These are phyloP conservation scores for Ceratocystis huliohia DNA, from an alignment of 2,329 filamentous ascomycete genomes.

Conservation along the genomic window DNA sequence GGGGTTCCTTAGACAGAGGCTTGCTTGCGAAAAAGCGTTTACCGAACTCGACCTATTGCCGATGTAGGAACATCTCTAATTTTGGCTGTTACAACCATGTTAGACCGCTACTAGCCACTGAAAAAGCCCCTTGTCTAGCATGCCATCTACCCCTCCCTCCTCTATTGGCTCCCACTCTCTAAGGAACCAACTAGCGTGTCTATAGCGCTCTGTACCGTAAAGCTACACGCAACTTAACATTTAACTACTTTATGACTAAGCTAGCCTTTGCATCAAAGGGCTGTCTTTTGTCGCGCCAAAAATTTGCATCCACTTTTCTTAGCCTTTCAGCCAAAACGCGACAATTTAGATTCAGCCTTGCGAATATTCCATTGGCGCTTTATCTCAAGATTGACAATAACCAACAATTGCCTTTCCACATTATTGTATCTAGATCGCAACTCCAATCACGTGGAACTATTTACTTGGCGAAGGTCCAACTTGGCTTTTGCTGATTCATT, in stretches of 20 bases:
- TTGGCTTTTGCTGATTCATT: too few relatives aligned
- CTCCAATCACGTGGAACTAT: not conserved
- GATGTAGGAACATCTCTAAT: slow-evolving; percentile 14
- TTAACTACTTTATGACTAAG: not conserved
- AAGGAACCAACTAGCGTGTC: too few relatives aligned
- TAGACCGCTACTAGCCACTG: slow-evolving; percentile 16
- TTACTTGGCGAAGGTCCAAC: not conserved
- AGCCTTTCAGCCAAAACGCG: slow-evolving; percentile 10
- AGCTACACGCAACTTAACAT: too few relatives aligned
- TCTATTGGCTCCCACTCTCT: not conserved
- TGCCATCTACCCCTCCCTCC: not conserved
- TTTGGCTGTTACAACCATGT: slow-evolving; percentile 13
- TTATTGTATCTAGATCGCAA: not conserved
- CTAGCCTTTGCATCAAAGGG: not conserved
- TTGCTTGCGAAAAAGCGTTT: slow-evolving; percentile 14
- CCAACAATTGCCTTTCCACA: not conserved
- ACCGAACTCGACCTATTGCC: slow-evolving; percentile 10
- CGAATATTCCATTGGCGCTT: not conserved
- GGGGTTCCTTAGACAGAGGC: slow-evolving; percentile 13
- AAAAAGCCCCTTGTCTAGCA: not conserved
- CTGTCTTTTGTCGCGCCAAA: slow-evolving; percentile 9
- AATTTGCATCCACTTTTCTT: slow-evolving; percentile 12
- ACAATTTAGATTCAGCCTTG: slow-evolving; percentile 15
- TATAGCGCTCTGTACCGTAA: not conserved
- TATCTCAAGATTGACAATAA: not conserved